Percentiles rank a stretch among this genome's conserved stretches.
Evolutionary conservation across 2,329 filamentous ascomycete genomes (phyloP).

Genomic region (Penicillium corylophilum): DNA sequence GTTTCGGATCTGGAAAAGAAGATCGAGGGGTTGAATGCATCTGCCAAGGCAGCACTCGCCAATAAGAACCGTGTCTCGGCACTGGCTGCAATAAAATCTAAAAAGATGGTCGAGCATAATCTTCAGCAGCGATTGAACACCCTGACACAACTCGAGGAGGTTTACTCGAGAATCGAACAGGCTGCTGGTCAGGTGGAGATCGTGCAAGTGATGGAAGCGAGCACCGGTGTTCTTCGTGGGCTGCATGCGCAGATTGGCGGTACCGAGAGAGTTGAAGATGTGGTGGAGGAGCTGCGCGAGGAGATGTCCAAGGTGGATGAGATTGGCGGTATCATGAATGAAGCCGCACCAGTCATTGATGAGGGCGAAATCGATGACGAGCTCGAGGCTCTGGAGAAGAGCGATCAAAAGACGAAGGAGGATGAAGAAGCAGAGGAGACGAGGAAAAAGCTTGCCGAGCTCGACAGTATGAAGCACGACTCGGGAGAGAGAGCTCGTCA

Average conservation of each 20-base stretch:
- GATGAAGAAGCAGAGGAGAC: conserved; percentile 52
- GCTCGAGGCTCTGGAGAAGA: conserved; percentile 70
- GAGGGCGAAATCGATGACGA: conserved; percentile 86
- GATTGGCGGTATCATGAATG: conserved; percentile 72
- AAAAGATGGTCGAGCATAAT: conserved; percentile 75
- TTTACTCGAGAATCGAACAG: conserved; percentile 79
- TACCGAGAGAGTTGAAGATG: conserved; percentile 69
- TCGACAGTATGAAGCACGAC: conserved; percentile 43
- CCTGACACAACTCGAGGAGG: conserved; percentile 77
- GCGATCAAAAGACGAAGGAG: conserved; percentile 50
- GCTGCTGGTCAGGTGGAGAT: conserved; percentile 82
- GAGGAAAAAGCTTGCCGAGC: conserved; percentile 50
- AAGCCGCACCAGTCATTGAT: conserved; percentile 62
- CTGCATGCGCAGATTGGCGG: conserved; percentile 79
- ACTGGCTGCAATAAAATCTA: conserved; percentile 74
- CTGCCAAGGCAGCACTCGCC: conserved; percentile 68
- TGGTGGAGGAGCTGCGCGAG: conserved; percentile 72
- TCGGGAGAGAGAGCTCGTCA: conserved; percentile 41
- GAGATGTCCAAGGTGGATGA: conserved; percentile 83
- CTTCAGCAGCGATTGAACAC: conserved; percentile 71
- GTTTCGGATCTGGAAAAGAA: conserved; percentile 63
- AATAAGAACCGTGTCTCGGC: conserved; percentile 74
- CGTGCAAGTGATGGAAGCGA: conserved; percentile 77
- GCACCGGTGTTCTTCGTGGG: conserved; percentile 67
- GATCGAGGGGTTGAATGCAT: conserved; percentile 49